Conservation (phyloP, 2,329 filamentous ascomycete species). For the Cordyceps sp. region DNA sequence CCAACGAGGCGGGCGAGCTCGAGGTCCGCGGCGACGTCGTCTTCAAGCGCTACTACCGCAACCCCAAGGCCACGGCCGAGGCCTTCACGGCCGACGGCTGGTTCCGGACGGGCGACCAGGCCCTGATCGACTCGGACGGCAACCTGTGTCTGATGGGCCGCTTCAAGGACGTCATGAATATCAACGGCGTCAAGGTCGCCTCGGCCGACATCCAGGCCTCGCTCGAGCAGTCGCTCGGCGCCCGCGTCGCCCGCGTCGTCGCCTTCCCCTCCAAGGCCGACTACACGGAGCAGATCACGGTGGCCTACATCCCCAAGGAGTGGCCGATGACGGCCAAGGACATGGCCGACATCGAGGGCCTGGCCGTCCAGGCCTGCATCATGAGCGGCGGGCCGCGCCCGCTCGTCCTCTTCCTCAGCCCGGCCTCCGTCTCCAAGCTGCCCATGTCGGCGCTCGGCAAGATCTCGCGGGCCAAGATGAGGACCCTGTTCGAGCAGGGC, state of each 20-base stretch:
- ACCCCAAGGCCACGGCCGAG: conserved; percentile 36
- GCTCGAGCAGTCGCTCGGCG: conserved; percentile 14
- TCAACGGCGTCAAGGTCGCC: conserved; percentile 28
- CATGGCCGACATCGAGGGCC: conserved; percentile 1
- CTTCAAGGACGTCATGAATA: conserved; percentile 24
- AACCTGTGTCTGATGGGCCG: conserved; percentile 19
- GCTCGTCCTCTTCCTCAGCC: conserved; percentile 1
- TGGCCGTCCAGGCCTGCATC: conserved; percentile 1
- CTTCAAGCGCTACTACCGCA: conserved; percentile 48
- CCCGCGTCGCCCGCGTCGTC: conserved; percentile 6
- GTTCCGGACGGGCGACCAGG: conserved; percentile 24
- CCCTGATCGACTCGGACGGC: conserved; percentile 15
- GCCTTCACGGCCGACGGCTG: conserved; percentile 33
- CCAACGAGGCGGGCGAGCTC: conserved; percentile 29
- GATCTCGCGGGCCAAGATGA: conserved; percentile 19
- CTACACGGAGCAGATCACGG: conserved; percentile 19
- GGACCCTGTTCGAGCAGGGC: conserved; percentile 3
- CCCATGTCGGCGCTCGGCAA: conserved; percentile 20
- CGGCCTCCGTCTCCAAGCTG: neutral
- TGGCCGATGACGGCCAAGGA: neutral
- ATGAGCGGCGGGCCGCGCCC: neutral
- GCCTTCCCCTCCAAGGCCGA: conserved; percentile 17
- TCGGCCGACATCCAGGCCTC: conserved; percentile 19
- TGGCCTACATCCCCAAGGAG: conserved; percentile 15
- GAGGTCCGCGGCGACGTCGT: conserved; percentile 42